Percentiles rank a stretch among this genome's conserved stretches.
These are phyloP conservation scores for Nigrospora sphaerica DNA, from an alignment of 2,329 filamentous ascomycete species.

Conservation along the genomic window DNA sequence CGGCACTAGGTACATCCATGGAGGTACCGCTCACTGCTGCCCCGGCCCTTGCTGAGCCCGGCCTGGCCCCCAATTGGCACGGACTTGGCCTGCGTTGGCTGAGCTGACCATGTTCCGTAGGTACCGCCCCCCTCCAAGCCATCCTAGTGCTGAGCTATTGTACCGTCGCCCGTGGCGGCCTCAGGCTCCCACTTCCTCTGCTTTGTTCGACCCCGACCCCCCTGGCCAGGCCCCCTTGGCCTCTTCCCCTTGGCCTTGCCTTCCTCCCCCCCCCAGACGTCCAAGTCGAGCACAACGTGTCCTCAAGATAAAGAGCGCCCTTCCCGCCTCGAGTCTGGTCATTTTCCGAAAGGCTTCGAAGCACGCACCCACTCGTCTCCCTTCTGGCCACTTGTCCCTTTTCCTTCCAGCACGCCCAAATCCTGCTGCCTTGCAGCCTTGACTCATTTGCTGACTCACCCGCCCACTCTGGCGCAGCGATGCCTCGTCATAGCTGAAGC, in stretches of 20 bases:
- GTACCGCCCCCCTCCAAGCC: background rate
- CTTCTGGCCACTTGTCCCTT: constrained; percentile 5
- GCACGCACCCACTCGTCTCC: background rate
- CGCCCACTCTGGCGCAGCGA: constrained; percentile 3
- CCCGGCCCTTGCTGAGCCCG: no score
- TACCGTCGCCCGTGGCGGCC: background rate
- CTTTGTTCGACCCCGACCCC: background rate
- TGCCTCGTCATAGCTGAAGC: constrained; percentile 12
- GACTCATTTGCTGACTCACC: constrained; percentile 11
- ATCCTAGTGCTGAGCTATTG: background rate
- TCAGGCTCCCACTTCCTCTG: background rate
- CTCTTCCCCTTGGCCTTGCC: no score
- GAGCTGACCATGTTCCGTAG: background rate
- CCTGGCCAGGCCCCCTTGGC: no score
- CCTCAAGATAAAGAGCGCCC: constrained; percentile 10
- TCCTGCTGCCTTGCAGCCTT: constrained; percentile 5
- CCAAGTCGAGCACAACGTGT: constrained; percentile 14
- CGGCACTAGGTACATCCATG: no score
- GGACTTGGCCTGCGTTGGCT: background rate
- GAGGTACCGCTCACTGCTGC: no score
- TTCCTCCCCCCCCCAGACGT: no score
- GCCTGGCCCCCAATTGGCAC: background rate
- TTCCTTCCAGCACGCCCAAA: background rate
- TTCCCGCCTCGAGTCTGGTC: constrained; percentile 3
- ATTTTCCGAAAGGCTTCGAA: background rate